Percentiles rank a stretch among this genome's conserved stretches.
These are phyloP conservation scores for Priceomyces melissophilus DNA, from an alignment of 805 yeast genomes.

Conservation along the genomic window DNA sequence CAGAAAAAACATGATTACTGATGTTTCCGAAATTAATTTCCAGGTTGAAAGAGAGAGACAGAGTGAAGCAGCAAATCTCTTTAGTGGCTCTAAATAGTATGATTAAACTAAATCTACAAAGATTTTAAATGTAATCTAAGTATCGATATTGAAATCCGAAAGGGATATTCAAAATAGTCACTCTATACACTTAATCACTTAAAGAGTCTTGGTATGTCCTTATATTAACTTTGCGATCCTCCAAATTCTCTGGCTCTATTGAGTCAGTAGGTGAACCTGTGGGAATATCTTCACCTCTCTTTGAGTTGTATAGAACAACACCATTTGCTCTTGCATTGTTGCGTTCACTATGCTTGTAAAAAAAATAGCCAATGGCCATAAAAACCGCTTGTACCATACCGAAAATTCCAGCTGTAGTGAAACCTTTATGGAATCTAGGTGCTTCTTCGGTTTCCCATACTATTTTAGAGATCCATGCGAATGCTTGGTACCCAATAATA, in stretches of 20 bases:
- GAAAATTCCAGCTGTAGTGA: slow-evolving; percentile 44
- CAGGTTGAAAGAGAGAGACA: neutral
- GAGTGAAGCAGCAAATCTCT: neutral
- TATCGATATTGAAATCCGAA: too few relatives aligned
- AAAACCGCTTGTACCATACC: slow-evolving; percentile 45
- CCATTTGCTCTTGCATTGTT: slow-evolving; percentile 24
- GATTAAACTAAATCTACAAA: too few relatives aligned
- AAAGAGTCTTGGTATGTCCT: too few relatives aligned
- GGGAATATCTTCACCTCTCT: too few relatives aligned
- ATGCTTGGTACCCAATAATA: slow-evolving; percentile 49
- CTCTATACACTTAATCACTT: too few relatives aligned
- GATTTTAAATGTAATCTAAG: too few relatives aligned
- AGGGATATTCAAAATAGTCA: too few relatives aligned
- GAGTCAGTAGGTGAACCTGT: too few relatives aligned
- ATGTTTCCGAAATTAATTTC: slow-evolving; percentile 3
- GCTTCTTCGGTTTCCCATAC: slow-evolving; percentile 58
- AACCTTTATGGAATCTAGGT: slow-evolving; percentile 56
- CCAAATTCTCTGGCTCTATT: too few relatives aligned
- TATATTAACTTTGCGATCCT: too few relatives aligned
- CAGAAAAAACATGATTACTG: slow-evolving; percentile 1
- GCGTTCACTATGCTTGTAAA: slow-evolving; percentile 27
- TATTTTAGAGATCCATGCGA: slow-evolving; percentile 50
- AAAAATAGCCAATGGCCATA: slow-evolving; percentile 50
- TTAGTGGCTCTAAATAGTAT: too few relatives aligned
- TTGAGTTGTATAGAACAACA: slow-evolving; percentile 18